A percentile compares a stretch with the other conserved stretches of the same genome.
Conservation (phyloP, 2,329 filamentous ascomycete species). For the Erysiphe pulchra region DNA sequence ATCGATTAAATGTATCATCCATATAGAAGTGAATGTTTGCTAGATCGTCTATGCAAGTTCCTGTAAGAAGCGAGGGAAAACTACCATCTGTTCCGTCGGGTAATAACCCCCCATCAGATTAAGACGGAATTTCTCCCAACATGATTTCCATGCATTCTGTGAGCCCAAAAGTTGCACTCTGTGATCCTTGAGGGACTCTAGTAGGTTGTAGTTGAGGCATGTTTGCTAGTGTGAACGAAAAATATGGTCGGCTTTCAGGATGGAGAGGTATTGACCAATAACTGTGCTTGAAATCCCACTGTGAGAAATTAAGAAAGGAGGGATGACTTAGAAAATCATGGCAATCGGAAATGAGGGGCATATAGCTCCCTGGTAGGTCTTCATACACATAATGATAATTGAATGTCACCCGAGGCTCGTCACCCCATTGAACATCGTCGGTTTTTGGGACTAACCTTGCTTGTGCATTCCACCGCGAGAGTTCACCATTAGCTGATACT, state of each 20-base stretch:
- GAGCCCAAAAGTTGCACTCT: not conserved
- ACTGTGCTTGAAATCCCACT: conserved; percentile 1
- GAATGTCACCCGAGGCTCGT: not conserved
- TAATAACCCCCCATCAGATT: not conserved
- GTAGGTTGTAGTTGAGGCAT: not conserved
- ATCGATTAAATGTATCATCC: not conserved
- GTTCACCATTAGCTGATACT: not conserved
- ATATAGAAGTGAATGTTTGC: not conserved
- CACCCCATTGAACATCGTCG: not conserved
- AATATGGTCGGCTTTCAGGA: not conserved
- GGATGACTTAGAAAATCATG: conserved; percentile 1
- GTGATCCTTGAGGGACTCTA: not conserved
- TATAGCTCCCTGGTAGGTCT: not conserved
- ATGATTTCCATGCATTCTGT: not conserved
- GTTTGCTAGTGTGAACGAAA: not conserved
- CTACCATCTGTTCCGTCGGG: not conserved
- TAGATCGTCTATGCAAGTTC: not conserved
- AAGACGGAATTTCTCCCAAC: not conserved
- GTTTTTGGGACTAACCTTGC: not conserved
- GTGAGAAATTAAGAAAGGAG: not conserved
- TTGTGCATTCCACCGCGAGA: not conserved
- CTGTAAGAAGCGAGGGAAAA: not conserved
- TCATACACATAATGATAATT: not conserved
- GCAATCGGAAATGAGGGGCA: not conserved
- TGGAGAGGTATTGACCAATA: conserved; percentile 1